Evolutionary conservation across 768 basidiomycete species (phyloP).

Genomic region (Pleurotus citrinopileatus): DNA sequence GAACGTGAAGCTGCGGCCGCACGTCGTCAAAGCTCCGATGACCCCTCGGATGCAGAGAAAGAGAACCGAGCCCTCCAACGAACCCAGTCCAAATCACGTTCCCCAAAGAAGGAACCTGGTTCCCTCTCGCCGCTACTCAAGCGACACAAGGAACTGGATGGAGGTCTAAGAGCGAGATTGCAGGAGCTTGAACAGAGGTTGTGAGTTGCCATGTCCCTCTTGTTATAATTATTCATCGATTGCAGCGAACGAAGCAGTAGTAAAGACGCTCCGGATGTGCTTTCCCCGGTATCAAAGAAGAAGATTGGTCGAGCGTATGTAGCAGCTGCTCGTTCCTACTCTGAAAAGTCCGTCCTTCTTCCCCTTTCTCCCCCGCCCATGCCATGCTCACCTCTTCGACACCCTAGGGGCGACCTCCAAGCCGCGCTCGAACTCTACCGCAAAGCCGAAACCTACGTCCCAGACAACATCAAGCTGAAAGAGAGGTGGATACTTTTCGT

Average conservation of each 20-base stretch:
- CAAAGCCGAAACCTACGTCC: slow-evolving; percentile 79
- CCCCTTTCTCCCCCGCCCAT: slow-evolving; percentile 1
- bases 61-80: neutral
- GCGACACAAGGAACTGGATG: slow-evolving; percentile 66
- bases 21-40: too few species aligned
- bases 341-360: slow-evolving; percentile 61
- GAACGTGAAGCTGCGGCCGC: slow-evolving; percentile 12
- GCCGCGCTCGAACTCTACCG: slow-evolving; percentile 79
- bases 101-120: slow-evolving; percentile 33
- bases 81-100: slow-evolving; percentile 25
- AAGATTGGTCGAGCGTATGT: slow-evolving; percentile 83
- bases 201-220: slow-evolving; percentile 50
- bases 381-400: slow-evolving; percentile 8
- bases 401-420: slow-evolving; percentile 69
- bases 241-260: slow-evolving; percentile 51
- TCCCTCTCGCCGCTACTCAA: slow-evolving; percentile 50
- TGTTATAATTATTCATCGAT: neutral
- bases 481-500: slow-evolving; percentile 84
- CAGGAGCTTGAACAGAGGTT: slow-evolving; percentile 71
- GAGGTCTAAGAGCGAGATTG: slow-evolving; percentile 60
- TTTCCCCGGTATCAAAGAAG: slow-evolving; percentile 76
- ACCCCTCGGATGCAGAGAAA: neutral
- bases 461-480: slow-evolving; percentile 82
- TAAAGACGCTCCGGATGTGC: slow-evolving; percentile 57
- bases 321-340: slow-evolving; percentile 77